Evolutionary conservation across 345 rosid species (phyloP).

Genomic region (Gossypium ekmanianum): DNA sequence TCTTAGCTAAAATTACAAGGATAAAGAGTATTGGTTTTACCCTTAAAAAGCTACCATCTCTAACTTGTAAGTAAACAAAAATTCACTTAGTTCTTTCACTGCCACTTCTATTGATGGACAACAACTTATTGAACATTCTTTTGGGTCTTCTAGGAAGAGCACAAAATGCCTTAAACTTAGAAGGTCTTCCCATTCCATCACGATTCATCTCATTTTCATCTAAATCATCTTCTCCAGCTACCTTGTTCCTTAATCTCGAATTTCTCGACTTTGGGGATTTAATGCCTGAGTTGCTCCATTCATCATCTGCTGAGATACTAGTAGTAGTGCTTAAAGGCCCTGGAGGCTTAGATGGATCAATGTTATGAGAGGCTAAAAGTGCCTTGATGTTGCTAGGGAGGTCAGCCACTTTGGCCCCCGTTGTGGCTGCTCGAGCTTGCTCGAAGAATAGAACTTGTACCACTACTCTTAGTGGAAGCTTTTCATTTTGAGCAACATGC

Average conservation of each 20-base stretch:
- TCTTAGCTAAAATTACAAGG: slow-evolving; percentile 30
- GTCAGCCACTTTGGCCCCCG: slow-evolving; percentile 62
- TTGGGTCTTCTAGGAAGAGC: slow-evolving; percentile 63
- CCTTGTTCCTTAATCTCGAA: slow-evolving; percentile 70
- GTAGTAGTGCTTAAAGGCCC: slow-evolving; percentile 64
- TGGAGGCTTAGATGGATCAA: slow-evolving; percentile 66
- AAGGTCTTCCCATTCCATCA: slow-evolving; percentile 58
- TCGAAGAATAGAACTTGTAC: slow-evolving; percentile 95
- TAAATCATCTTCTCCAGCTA: slow-evolving; percentile 65
- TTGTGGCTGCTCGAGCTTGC: slow-evolving; percentile 76
- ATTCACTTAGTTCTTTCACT: slow-evolving; percentile 45
- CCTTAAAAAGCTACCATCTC: slow-evolving; percentile 26
- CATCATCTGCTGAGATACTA: slow-evolving; percentile 64
- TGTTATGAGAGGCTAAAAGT: slow-evolving; percentile 61
- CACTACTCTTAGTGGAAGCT: slow-evolving; percentile 84
- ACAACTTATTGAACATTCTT: slow-evolving; percentile 54
- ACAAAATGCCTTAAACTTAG: slow-evolving; percentile 63
- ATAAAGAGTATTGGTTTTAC: slow-evolving; percentile 22
- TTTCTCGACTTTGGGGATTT: slow-evolving; percentile 63
- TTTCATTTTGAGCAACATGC: slow-evolving; percentile 95
- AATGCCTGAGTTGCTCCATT: slow-evolving; percentile 89
- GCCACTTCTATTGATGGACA: slow-evolving; percentile 50
- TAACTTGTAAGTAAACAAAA: slow-evolving; percentile 24
- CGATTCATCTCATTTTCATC: slow-evolving; percentile 54
- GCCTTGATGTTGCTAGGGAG: slow-evolving; percentile 87